A percentile compares a stretch with the other conserved stretches of the same genome.
These are phyloP conservation scores for Passalora sequoiae DNA, from an alignment of 2,329 filamentous ascomycete species.

Conservation along the genomic window DNA sequence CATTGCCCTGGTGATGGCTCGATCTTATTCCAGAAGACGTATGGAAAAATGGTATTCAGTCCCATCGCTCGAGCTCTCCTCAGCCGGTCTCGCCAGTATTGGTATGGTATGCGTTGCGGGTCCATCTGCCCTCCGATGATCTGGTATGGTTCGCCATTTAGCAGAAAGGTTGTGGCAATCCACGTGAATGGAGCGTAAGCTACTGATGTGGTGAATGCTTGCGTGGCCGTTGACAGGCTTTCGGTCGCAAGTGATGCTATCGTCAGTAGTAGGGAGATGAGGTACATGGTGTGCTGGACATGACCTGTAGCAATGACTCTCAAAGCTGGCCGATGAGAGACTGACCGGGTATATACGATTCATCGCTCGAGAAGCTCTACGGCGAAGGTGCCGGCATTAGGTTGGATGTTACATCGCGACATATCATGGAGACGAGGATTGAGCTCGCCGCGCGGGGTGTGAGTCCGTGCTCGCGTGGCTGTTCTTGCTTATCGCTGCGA, in stretches of 20 bases:
- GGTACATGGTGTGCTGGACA: too few relatives aligned
- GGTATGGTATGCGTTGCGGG: conserved; percentile 45
- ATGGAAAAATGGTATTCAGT: conserved; percentile 49
- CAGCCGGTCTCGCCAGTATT: conserved; percentile 46
- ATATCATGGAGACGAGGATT: too few relatives aligned
- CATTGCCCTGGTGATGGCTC: conserved; percentile 41
- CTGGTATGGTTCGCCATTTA: conserved; percentile 16
- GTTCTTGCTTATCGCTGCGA: too few relatives aligned
- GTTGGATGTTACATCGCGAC: not conserved
- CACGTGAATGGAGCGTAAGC: conserved; percentile 7
- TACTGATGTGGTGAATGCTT: not conserved
- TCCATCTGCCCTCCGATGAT: conserved; percentile 51
- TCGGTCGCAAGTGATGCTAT: not conserved
- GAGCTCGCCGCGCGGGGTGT: too few relatives aligned
- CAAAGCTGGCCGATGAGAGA: not conserved
- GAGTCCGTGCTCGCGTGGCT: too few relatives aligned
- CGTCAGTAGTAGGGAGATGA: not conserved
- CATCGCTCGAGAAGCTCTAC: too few relatives aligned
- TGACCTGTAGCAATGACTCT: not conserved
- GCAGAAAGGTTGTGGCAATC: conserved; percentile 10
- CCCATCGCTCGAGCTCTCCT: conserved; percentile 45
- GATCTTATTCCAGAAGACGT: conserved; percentile 49
- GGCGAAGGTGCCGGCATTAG: not conserved
- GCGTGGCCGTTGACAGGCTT: not conserved
- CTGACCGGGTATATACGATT: not conserved